Conservation (phyloP, 2,329 filamentous ascomycete genomes). For the Aspergillus luchuensis region DNA sequence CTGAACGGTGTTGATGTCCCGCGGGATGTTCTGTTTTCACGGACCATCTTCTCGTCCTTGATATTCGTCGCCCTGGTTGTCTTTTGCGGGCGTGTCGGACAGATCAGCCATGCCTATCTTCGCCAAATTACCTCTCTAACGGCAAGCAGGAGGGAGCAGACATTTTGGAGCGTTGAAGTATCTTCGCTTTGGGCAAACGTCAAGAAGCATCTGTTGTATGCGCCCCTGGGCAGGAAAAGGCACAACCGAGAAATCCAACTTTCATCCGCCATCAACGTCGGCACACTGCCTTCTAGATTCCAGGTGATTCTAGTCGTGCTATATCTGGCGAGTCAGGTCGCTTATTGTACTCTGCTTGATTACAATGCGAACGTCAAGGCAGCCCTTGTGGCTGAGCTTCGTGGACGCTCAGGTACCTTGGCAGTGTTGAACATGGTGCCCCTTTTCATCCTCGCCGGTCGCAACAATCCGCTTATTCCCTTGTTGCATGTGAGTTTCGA, state of each 20-base stretch:
- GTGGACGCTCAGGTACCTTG: conserved; percentile 81
- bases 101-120: conserved; percentile 48
- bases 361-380: conserved; percentile 46
- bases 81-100: conserved; percentile 44
- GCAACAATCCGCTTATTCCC: conserved; percentile 88
- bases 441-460: conserved; percentile 80
- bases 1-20: conserved; percentile 43
- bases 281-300: conserved; percentile 77
- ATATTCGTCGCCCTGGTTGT: conserved; percentile 39
- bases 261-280: conserved; percentile 67
- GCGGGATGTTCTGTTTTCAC: conserved; percentile 42
- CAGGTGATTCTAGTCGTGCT: conserved; percentile 68
- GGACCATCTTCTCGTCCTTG: conserved; percentile 43
- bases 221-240: conserved; percentile 71
- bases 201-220: conserved; percentile 54
- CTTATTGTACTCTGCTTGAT: conserved; percentile 63
- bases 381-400: conserved; percentile 75
- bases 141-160: conserved; percentile 42
- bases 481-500: conserved; percentile 89
- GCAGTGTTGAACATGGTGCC: conserved; percentile 90
- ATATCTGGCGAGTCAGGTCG: conserved; percentile 73
- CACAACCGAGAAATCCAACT: conserved; percentile 76
- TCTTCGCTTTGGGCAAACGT: conserved; percentile 44
- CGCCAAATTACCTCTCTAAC: conserved; percentile 46
- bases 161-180: conserved; percentile 49